Evolutionary conservation across 2,329 filamentous ascomycete species (phyloP).

Genomic region (Gyromitra esculenta): DNA sequence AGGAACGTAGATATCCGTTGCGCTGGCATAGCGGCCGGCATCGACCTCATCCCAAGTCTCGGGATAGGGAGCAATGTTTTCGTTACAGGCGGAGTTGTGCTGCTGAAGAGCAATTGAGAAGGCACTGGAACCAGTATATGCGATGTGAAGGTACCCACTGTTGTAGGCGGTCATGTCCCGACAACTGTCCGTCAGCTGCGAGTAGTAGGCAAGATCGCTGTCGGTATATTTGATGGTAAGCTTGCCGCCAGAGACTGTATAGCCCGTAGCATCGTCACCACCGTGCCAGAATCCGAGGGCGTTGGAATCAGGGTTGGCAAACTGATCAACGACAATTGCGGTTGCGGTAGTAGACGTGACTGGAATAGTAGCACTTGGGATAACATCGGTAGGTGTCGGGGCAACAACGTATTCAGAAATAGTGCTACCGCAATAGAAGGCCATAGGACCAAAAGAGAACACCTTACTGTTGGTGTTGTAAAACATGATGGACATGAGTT

Average conservation of each 20-base stretch:
- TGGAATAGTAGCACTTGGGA: conserved; percentile 64
- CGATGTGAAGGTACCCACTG: conserved; percentile 72
- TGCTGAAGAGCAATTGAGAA: conserved; percentile 74
- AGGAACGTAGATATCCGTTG: conserved; percentile 71
- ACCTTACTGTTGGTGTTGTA: conserved; percentile 62
- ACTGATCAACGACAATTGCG: conserved; percentile 70
- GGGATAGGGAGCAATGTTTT: conserved; percentile 68
- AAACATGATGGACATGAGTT: conserved; percentile 67
- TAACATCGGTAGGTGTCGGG: conserved; percentile 61
- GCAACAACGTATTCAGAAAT: conserved; percentile 65
- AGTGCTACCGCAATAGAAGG: conserved; percentile 68
- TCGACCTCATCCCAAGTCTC: conserved; percentile 75
- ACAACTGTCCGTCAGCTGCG: conserved; percentile 68
- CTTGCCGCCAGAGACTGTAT: conserved; percentile 65
- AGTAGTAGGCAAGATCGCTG: conserved; percentile 71
- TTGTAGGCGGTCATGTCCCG: conserved; percentile 67
- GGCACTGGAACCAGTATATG: conserved; percentile 70
- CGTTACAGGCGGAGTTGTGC: conserved; percentile 71
- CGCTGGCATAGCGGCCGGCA: conserved; percentile 68
- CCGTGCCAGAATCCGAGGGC: conserved; percentile 73
- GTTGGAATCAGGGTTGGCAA: conserved; percentile 67
- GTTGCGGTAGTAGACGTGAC: conserved; percentile 65
- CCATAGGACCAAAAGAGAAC: conserved; percentile 68
- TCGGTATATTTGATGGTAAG: conserved; percentile 69
- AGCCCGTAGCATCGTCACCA: conserved; percentile 68